Base-by-base conservation (phyloP, 129 eudicot genomes). In the Sambucus nigra region DNA sequence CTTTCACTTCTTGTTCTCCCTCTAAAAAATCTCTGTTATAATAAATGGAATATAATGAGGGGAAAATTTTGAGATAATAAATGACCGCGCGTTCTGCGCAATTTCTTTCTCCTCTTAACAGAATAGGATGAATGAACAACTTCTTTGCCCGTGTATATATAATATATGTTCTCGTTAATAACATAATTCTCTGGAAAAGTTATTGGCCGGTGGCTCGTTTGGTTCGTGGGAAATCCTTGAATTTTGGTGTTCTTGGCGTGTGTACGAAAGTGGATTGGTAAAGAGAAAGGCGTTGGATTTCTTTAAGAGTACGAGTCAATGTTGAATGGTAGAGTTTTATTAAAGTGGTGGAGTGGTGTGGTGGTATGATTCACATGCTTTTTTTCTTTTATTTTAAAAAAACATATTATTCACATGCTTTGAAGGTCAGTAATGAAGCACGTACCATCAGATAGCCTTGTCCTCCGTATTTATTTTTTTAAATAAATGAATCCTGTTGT, bases 1-100 rank as follows among this genome's bases (percentile, higher is more conserved):
- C 25, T 1, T 46, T 25, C 25, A 21, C 46, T 59, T 26, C 47
- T 44, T 53, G 32, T 42, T 19, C 46, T 35, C 68, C 63, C 71
- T 27, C 55, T 15, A 2, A 59, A 35, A 35, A 7, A 35, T 35
- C 42, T 35, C 1, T 35, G 42, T 35, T 35, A 35, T 3, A 35
- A 35, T 35, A 35, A 57, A 14, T 1, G 9, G 13, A 5, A 38
- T 16, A 2, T 16, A 32, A 31, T n/a, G 51, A 46, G 7, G 2
- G 5, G 13, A 46, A 0, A 20, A 6, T 4, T 5, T 0, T 2
- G 45, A 39, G 9, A 39, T 39, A 40, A 11, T 2, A 14, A 12
- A 5, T 0, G 46, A n/a, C n/a, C n/a, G n/a, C n/a, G n/a, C n/a
- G n/a, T n/a, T n/a, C n/a, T n/a, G n/a, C n/a, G n/a, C n/a, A n/a